Evolutionary conservation across 2,329 filamentous ascomycete genomes (phyloP).

Genomic region (Stagonosporopsis vannaccii): DNA sequence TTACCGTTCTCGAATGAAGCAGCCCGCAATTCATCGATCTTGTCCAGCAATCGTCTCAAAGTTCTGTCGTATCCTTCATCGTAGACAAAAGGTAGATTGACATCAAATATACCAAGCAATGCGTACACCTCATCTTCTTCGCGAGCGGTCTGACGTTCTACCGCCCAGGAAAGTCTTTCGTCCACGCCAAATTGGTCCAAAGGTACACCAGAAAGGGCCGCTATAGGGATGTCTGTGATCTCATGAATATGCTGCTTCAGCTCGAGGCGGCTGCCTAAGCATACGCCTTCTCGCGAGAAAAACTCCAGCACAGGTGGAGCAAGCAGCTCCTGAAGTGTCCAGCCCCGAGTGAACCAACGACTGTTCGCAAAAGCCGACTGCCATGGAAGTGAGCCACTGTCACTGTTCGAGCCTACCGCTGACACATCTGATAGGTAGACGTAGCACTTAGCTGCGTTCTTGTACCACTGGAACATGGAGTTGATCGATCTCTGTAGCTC

Average conservation of each 20-base stretch:
- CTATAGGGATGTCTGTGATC: slow-evolving; percentile 16
- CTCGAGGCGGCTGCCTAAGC: slow-evolving; percentile 17
- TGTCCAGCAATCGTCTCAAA: neutral
- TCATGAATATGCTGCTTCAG: slow-evolving; percentile 13
- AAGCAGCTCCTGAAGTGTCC: slow-evolving; percentile 30
- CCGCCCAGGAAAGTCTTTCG: slow-evolving; percentile 31
- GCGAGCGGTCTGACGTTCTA: slow-evolving; percentile 29
- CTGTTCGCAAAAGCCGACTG: slow-evolving; percentile 12
- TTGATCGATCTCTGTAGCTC: slow-evolving; percentile 25
- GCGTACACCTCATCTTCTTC: slow-evolving; percentile 28
- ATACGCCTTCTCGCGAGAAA: slow-evolving; percentile 16
- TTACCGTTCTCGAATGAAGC: neutral
- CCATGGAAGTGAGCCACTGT: neutral
- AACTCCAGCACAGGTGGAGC: slow-evolving; percentile 22
- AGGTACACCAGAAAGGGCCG: slow-evolving; percentile 6
- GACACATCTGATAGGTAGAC: slow-evolving; percentile 28
- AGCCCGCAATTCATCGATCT: neutral
- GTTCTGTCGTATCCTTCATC: slow-evolving; percentile 5
- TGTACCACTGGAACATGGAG: slow-evolving; percentile 32
- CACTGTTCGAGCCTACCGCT: neutral
- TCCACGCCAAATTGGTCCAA: slow-evolving; percentile 17
- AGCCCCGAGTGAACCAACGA: slow-evolving; percentile 29
- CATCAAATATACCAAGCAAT: slow-evolving; percentile 24
- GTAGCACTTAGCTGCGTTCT: slow-evolving; percentile 22
- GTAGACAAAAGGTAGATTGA: slow-evolving; percentile 11